Conservation (phyloP, 371 early-diverging fungal species). For the Polyrhizophydium stewartii region DNA sequence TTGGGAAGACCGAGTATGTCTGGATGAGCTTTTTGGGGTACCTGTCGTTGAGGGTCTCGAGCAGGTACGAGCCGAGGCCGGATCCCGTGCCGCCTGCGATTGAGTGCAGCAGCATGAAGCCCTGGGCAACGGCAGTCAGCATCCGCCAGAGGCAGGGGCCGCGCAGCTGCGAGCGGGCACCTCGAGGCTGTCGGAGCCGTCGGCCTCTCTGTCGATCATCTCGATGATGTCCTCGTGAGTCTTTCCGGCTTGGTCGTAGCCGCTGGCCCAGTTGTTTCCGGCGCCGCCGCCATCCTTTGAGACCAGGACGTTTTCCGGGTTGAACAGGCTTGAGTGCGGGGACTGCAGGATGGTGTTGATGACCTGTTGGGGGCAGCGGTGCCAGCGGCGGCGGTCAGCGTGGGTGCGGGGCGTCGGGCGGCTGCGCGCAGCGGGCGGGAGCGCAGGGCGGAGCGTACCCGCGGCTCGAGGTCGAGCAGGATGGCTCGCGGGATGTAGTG, state of each 20-base stretch:
- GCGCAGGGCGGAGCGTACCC: slow-evolving; percentile 11
- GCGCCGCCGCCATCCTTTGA: slow-evolving; percentile 75
- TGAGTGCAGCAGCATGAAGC: slow-evolving; percentile 47
- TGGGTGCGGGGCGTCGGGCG: not conserved
- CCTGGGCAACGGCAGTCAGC: slow-evolving; percentile 15
- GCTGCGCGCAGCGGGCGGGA: too few relatives aligned
- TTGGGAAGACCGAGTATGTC: slow-evolving; percentile 99
- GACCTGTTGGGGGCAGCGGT: slow-evolving; percentile 19
- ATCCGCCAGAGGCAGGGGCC: too few relatives aligned
- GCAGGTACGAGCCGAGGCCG: slow-evolving; percentile 44
- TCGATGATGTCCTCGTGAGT: slow-evolving; percentile 41
- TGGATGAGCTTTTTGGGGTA: slow-evolving; percentile 98
- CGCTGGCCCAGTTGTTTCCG: slow-evolving; percentile 50
- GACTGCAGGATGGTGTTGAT: slow-evolving; percentile 46
- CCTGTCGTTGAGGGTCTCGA: slow-evolving; percentile 70
- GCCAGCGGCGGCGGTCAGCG: not conserved
- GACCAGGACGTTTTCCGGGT: slow-evolving; percentile 82
- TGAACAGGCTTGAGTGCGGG: slow-evolving; percentile 51
- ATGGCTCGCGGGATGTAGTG: slow-evolving; percentile 77
- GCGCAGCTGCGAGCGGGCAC: slow-evolving; percentile 4
- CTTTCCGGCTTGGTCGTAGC: slow-evolving; percentile 36
- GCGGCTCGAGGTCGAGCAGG: slow-evolving; percentile 97
- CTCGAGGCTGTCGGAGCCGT: slow-evolving; percentile 43
- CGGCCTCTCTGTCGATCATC: slow-evolving; percentile 56
- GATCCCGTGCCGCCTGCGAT: slow-evolving; percentile 51